Conservation (phyloP, 2,329 filamentous ascomycete genomes). For the Sporothrix curviconia region DNA sequence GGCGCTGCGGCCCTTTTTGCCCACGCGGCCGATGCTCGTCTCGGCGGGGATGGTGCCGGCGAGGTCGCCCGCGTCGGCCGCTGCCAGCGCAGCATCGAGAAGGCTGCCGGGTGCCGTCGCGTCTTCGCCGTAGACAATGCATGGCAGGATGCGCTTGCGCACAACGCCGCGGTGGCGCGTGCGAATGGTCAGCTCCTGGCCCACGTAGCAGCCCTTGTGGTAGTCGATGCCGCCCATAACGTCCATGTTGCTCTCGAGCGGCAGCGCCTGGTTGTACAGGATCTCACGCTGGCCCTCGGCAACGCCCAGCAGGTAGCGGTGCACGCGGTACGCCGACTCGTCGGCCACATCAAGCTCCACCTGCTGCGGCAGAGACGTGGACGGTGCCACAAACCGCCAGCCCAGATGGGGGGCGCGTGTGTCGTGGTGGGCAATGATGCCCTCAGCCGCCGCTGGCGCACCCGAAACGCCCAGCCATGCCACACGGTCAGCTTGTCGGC, state of each 20-base stretch:
- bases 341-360: conserved; percentile 18
- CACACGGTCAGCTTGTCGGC: conserved; percentile 61
- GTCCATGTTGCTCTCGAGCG: conserved; percentile 86
- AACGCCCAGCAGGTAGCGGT: conserved; percentile 73
- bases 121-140: conserved; percentile 58
- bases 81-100: too few relatives aligned
- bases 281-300: conserved; percentile 83
- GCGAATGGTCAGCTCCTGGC: conserved; percentile 92
- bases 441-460: not conserved
- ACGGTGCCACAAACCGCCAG: conserved; percentile 36
- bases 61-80: conserved; percentile 24
- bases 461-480: conserved; percentile 60
- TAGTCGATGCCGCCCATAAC: conserved; percentile 81
- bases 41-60: conserved; percentile 36
- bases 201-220: conserved; percentile 93
- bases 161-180: conserved; percentile 93
- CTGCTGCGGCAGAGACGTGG: conserved; percentile 2
- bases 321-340: conserved; percentile 61
- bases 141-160: conserved; percentile 79
- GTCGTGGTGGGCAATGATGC: conserved; percentile 41
- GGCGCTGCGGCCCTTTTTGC: conserved; percentile 59
- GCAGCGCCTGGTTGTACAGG: conserved; percentile 61
- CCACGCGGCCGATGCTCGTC: conserved; percentile 45
- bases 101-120: conserved; percentile 34
- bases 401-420: conserved; percentile 51